Evolutionary conservation across 208 protist species (phyloP), one percentile per base, ranked within the genome.

Genomic region (Leishmania amazonensis): DNA sequence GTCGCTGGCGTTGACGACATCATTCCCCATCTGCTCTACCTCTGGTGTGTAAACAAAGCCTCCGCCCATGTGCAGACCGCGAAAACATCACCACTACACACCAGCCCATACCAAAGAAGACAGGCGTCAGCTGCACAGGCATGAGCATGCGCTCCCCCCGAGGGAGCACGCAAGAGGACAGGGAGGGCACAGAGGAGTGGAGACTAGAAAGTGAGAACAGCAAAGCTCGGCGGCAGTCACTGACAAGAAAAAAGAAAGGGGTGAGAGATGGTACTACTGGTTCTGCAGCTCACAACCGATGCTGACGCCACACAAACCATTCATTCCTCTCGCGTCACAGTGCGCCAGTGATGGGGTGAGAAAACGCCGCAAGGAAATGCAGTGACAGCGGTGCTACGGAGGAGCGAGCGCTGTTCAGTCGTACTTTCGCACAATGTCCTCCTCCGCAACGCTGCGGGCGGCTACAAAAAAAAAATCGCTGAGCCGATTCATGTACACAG

Each of bases 381-480:
- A 1, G 21, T 51, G 24, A 54, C 17, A 74, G 6, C 2, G 42
- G 9, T 74, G 67, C 19, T 38, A 42, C 49, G 35, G 40, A 72
- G 67, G 40, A 51, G 24, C 45, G 17, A 1, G 70, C 40, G 9
- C 21, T 15, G 45, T 38, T 83, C 73, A 88, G 75, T 85, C 76
- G 64, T 88, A 90, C 70, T 81, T 83, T 31, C 87, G 84, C 53
- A 88, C 84, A 54, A 88, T 86, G 62, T 90, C 87, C 67, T 88
- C 86, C 79, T 87, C 80, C 7, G 91, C 85, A 13, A 91, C 87
- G 78, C 70, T 87, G 49, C 92, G 86, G 42, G 91, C 90, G 15
- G 85, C 84, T 17, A 93, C 85, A 65, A 96, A 97, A 40, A 96
- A 79, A 77, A 90, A 96, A 65, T 97, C 93, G 81, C 80, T 89